Evolutionary conservation across 2,329 filamentous ascomycete genomes (phyloP).

Genomic region (Cladobotryum mycophilum): DNA sequence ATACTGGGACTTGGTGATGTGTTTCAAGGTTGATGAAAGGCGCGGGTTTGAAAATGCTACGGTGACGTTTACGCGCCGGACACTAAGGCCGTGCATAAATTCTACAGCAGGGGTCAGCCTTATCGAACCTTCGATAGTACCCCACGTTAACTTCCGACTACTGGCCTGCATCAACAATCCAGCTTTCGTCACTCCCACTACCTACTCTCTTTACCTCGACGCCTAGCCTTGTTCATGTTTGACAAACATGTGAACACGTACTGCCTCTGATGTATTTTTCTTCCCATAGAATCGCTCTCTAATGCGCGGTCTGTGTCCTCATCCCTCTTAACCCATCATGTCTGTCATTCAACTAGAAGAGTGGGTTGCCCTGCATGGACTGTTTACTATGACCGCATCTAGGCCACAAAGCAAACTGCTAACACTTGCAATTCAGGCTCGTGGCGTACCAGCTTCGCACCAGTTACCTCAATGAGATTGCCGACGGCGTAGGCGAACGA

Average conservation of each 20-base stretch:
- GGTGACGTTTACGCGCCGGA: neutral
- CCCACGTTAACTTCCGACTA: constrained; percentile 6
- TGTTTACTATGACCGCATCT: neutral
- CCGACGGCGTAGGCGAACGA: constrained; percentile 78
- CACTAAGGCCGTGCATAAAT: neutral
- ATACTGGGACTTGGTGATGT: neutral
- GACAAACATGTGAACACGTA: constrained; percentile 10
- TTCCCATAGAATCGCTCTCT: neutral
- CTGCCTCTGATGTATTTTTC: constrained; percentile 12
- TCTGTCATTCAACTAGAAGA: constrained; percentile 35
- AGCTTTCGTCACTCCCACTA: neutral
- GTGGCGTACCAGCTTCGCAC: constrained; percentile 77
- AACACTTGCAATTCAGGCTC: constrained; percentile 46
- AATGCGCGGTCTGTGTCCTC: constrained; percentile 4
- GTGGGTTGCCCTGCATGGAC: constrained; percentile 18
- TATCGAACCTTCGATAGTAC: neutral
- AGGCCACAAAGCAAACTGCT: constrained; percentile 10
- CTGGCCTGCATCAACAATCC: neutral
- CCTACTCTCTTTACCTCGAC: neutral
- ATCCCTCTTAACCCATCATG: constrained; percentile 20
- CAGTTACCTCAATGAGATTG: constrained; percentile 71
- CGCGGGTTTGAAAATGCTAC: neutral
- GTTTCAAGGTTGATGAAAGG: neutral
- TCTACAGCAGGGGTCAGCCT: constrained; percentile 4
- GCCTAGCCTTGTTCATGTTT: neutral